Base-by-base conservation (phyloP, 306 rosid species). In the Cyclanthera cordifolia region DNA sequence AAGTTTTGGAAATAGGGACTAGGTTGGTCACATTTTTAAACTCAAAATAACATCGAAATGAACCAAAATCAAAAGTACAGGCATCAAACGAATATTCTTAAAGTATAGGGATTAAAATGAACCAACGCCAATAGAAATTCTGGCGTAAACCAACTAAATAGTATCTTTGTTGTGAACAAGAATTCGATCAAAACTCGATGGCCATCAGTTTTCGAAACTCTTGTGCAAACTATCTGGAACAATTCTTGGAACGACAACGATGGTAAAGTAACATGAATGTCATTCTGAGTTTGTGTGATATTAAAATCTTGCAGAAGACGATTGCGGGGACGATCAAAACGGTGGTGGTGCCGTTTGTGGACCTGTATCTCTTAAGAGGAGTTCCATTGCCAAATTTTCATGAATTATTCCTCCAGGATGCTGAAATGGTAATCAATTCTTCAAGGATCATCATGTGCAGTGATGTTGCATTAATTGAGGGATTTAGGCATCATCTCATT, bases 371-470 rank as follows among this genome's bases (percentile, higher is more conserved):
- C 20, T 63, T 59, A 64, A 71, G 47, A 60, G 97, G 97, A 77
- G 21, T 85, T 41, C 79, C 87, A 49, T 67, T 89, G 77, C 97
- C 95, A 16, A 52, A 68, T 63, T 67, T 84, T 41, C 73, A 49
- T 63, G 96, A 90, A 43, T 81, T 82, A 59, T 23, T 71, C 7
- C 82, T 92, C 47, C 65, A 77, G 41, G 80, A 92, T 74, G 79
- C 87, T 10, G 78, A 76, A 66, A 74, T 85, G 57, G 69, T 82
- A 14, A 78, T 76, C 76, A 65, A 63, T 5, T 60, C 72, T 78
- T 81, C 96, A 11, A 81, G 81, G 87, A 59, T 89, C 78, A 48
- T 76, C 25, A 68, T 87, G 17, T 89, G 81, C 63, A 80, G 81
- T 45, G 84, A 91, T 77, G 80, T 85, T 50, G 70, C 67, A 21